phyloP scores from a whole-genome alignment of 1,284 basidiomycete genomes.

The Cryptococcus maquisensis region DNA sequence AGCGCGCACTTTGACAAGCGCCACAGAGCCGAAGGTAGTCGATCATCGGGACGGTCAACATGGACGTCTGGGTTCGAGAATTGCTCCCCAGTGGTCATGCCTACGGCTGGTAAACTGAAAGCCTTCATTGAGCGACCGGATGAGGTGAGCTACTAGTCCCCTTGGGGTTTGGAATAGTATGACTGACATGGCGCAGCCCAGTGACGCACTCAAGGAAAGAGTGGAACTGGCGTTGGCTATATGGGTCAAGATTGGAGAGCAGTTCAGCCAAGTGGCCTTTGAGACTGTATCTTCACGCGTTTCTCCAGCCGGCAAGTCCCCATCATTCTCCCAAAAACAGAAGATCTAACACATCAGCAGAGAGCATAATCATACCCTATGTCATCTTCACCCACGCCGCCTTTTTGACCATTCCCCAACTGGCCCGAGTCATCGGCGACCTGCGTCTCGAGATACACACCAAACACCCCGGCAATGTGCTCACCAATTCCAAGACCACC shows the following conservation, averaged over 20 bases:
- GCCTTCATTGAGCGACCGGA: slow-evolving; percentile 25
- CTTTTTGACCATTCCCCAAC: slow-evolving; percentile 13
- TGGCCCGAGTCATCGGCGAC: slow-evolving; percentile 30
- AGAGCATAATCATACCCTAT: slow-evolving; percentile 33
- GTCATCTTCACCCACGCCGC: slow-evolving; percentile 36
- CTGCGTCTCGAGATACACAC: slow-evolving; percentile 29
- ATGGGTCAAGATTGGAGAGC: slow-evolving; percentile 28
- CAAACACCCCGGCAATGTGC: slow-evolving; percentile 22
- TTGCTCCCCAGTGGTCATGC: not conserved
- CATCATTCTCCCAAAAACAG: not conserved
- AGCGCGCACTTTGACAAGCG: slow-evolving; percentile 2
- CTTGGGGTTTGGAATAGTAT: too few species aligned
- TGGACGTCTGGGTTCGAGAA: too few species aligned
- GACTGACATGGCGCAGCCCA: slow-evolving; percentile 12
- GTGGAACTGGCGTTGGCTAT: slow-evolving; percentile 30
- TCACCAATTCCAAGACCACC: slow-evolving; percentile 21
- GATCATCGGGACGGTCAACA: too few species aligned
- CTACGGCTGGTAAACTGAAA: slow-evolving; percentile 2
- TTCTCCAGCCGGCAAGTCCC: slow-evolving; percentile 39
- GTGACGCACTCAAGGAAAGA: slow-evolving; percentile 22
- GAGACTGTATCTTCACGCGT: slow-evolving; percentile 21
- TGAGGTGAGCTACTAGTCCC: not conserved
- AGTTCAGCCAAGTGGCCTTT: slow-evolving; percentile 30
- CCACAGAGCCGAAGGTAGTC: too few species aligned
- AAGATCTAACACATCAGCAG: slow-evolving; percentile 14